Evolutionary conservation across 2,329 filamentous ascomycete species (phyloP), one percentile per base, ranked within the genome.

Genomic region (Ramularia endophylla): DNA sequence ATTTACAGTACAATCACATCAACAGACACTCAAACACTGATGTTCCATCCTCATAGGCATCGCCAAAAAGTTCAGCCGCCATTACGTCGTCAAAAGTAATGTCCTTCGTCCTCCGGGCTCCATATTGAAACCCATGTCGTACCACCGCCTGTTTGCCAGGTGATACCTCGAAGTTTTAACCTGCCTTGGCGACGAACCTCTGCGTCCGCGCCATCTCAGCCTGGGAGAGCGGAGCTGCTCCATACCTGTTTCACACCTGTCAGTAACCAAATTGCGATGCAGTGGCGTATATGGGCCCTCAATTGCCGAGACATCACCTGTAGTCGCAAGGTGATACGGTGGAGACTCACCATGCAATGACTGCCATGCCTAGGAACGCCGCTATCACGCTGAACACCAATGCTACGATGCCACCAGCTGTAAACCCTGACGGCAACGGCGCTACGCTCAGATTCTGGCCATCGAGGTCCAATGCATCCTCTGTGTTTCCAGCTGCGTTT

Each of bases 401-500:
- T 8, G 86, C 86, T 1, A 87, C 75, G 31, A 85, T 83, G 6
- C 86, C 87, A 27, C 74, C 72, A 0, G 79, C 62, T 0, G 81
- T 86, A 60, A 89, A 88, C 1, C 85, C 85, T 1, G 67, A 71
- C 0, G 85, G 84, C 12, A 90, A 58, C 31, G 66, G 70, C 0
- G 61, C 63, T 0, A 78, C 74, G 2, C 73, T 69, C 27, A 58
- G 64, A 41, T 80, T 81, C 59, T 83, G 68, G 8, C 81, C 82
- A 0, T 60, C 64, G 2, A 87, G 65, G 48, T 92, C 76, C 0
- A 85, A 64, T 7, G 78, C 65, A 51, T 90, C 64, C 0, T 64
- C 60, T 0, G 76, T 80, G 55, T 88, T 87, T 0, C 73, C 87
- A 0, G 85, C 87, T 0, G 86, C 87, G 54, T 92, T 92, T 3